Percentiles rank a stretch among this genome's conserved stretches.
Conservation (phyloP, 768 basidiomycete species). For the Cyathus striatus region DNA sequence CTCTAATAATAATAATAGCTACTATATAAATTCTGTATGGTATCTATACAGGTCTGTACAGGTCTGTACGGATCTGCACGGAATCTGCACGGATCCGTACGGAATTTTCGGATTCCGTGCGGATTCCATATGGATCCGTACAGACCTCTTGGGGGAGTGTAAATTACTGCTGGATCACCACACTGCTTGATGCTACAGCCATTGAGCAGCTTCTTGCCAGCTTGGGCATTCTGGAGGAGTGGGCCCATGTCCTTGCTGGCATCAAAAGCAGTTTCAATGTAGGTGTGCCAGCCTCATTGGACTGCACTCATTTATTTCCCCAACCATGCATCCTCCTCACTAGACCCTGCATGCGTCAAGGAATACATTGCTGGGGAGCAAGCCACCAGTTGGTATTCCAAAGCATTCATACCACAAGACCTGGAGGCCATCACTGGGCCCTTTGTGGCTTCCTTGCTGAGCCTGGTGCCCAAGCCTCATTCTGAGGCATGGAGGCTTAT, state of each 20-base stretch:
- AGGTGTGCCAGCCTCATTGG: slow-evolving; percentile 15
- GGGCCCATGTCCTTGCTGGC: slow-evolving; percentile 23
- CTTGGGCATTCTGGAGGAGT: slow-evolving; percentile 13
- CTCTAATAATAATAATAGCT: too few relatives aligned
- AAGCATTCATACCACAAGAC: slow-evolving; percentile 15
- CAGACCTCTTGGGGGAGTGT: too few relatives aligned
- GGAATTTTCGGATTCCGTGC: too few relatives aligned
- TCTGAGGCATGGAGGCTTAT: slow-evolving; percentile 15
- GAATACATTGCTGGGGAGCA: slow-evolving; percentile 26
- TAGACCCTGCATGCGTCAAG: slow-evolving; percentile 23
- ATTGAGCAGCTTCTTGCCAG: slow-evolving; percentile 5
- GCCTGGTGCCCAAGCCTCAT: slow-evolving; percentile 29
- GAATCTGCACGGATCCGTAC: too few relatives aligned
- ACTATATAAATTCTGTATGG: too few relatives aligned
- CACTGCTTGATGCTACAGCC: slow-evolving; percentile 17
- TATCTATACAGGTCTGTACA: too few relatives aligned
- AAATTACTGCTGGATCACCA: too few relatives aligned
- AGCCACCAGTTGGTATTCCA: slow-evolving; percentile 22
- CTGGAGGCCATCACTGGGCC: slow-evolving; percentile 30
- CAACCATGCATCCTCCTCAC: slow-evolving; percentile 25
- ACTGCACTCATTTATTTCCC: slow-evolving; percentile 18
- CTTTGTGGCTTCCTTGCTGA: slow-evolving; percentile 34
- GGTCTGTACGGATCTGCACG: too few relatives aligned
- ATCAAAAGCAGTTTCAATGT: slow-evolving; percentile 29
- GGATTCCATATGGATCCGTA: too few relatives aligned